Percentiles rank a stretch among this genome's conserved stretches.
Evolutionary conservation across 169 alveolate genomes (phyloP).

Genomic region (Eimeria tenella): DNA sequence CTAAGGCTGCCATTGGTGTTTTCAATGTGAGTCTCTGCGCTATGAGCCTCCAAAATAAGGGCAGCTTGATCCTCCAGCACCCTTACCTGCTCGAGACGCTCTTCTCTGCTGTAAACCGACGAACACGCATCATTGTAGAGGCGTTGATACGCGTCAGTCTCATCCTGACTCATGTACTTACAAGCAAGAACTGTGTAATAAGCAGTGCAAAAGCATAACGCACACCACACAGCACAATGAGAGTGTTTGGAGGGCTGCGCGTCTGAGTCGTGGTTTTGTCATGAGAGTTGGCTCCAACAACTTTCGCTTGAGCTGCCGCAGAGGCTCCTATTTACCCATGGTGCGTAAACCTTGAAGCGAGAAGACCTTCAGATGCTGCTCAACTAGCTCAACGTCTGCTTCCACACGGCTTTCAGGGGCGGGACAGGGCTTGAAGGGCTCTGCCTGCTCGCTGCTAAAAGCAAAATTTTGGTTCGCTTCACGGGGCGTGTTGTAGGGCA

Average conservation of each 20-base stretch:
- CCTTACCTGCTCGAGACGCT: slow-evolving; percentile 82
- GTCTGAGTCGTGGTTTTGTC: too few species aligned
- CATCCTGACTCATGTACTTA: slow-evolving; percentile 66
- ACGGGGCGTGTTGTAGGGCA: not conserved
- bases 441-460: not conserved
- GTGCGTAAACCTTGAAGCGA: slow-evolving; percentile 76
- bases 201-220: not conserved
- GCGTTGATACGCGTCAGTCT: slow-evolving; percentile 70
- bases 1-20: too few species aligned
- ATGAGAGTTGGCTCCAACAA: too few species aligned
- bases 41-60: too few species aligned
- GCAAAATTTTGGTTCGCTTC: not conserved
- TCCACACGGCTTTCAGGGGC: not conserved
- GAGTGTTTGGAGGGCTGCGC: not conserved
- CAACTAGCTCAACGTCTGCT: slow-evolving; percentile 29
- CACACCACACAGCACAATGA: not conserved
- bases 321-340: slow-evolving; percentile 22
- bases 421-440: not conserved
- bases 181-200: slow-evolving; percentile 38
- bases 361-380: slow-evolving; percentile 67
- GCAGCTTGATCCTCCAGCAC: not conserved
- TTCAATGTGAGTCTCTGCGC: too few species aligned
- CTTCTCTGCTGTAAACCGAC: slow-evolving; percentile 86
- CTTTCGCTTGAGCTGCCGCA: too few species aligned
- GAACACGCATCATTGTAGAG: slow-evolving; percentile 71